Evolutionary conservation across 208 protist species (phyloP).

Genomic region (Crithidia expoeki): DNA sequence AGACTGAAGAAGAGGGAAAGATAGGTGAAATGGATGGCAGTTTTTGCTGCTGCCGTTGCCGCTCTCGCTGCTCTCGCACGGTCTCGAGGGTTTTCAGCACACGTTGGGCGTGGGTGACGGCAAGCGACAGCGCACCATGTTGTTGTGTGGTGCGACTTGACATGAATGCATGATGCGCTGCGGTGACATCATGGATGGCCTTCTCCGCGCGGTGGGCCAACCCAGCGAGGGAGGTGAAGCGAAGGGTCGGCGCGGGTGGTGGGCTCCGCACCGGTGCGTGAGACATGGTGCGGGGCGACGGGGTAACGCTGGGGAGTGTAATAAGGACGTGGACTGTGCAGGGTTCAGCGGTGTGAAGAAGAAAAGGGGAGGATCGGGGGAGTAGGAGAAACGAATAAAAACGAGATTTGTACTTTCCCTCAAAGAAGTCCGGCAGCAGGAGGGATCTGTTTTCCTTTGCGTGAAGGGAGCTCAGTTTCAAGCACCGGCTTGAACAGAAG

Average conservation of each 20-base stretch:
- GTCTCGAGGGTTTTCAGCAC: conserved; percentile 39
- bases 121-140: conserved; percentile 57
- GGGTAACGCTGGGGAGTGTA: too few species aligned
- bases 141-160: conserved; percentile 28
- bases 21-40: background rate
- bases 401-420: background rate
- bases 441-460: background rate
- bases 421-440: background rate
- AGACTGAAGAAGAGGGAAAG: background rate
- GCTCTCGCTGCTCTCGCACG: conserved; percentile 34
- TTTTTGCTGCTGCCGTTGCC: conserved; percentile 19
- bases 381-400: too few species aligned
- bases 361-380: too few species aligned
- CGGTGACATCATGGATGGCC: conserved; percentile 24
- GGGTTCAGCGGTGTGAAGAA: too few species aligned
- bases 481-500: too few species aligned
- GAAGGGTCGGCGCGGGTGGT: background rate
- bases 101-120: conserved; percentile 52
- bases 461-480: too few species aligned
- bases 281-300: conserved; percentile 1
- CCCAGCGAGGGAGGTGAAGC: background rate
- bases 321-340: too few species aligned
- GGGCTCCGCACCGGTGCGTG: background rate
- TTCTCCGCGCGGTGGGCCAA: conserved; percentile 23
- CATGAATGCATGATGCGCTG: conserved; percentile 38